These are phyloP conservation scores for Fusarium sp. DNA, from an alignment of 2,329 filamentous ascomycete genomes.

Conservation along the genomic window DNA sequence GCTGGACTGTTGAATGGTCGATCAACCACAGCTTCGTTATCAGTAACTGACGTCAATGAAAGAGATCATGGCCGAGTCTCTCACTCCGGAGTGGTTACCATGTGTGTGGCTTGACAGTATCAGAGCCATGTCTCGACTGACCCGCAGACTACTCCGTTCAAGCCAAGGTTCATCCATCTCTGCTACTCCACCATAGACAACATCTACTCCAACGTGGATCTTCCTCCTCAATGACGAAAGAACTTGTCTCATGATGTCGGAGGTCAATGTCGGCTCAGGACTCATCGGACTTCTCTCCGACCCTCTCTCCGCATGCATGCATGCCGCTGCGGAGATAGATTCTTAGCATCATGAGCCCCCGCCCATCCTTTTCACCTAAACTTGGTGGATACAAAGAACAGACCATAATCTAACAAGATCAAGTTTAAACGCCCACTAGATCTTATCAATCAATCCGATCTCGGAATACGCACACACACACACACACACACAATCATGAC, in stretches of 20 bases:
- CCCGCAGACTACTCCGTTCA: not conserved
- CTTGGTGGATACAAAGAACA: slow-evolving; percentile 8
- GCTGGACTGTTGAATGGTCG: not conserved
- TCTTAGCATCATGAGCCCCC: slow-evolving; percentile 20
- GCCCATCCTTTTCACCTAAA: slow-evolving; percentile 14
- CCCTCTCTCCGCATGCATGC: slow-evolving; percentile 23
- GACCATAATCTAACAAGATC: not conserved
- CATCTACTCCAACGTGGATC: not conserved
- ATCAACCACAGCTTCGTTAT: not conserved
- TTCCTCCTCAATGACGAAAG: not conserved
- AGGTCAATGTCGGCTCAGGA: not conserved
- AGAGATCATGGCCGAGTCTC: not conserved
- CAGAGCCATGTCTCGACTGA: not conserved
- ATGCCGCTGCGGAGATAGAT: slow-evolving; percentile 29
- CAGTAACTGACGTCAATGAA: not conserved
- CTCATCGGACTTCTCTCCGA: slow-evolving; percentile 33
- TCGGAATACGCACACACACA: not conserved
- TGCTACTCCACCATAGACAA: not conserved
- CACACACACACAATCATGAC: slow-evolving; percentile 20
- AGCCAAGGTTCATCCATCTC: not conserved
- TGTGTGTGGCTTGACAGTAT: not conserved
- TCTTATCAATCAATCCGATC: not conserved
- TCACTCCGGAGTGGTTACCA: slow-evolving; percentile 6
- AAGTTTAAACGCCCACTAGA: not conserved
- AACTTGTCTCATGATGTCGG: not conserved